Conservation (phyloP, 306 rosid species). For the Gastrolobium bilobum region DNA sequence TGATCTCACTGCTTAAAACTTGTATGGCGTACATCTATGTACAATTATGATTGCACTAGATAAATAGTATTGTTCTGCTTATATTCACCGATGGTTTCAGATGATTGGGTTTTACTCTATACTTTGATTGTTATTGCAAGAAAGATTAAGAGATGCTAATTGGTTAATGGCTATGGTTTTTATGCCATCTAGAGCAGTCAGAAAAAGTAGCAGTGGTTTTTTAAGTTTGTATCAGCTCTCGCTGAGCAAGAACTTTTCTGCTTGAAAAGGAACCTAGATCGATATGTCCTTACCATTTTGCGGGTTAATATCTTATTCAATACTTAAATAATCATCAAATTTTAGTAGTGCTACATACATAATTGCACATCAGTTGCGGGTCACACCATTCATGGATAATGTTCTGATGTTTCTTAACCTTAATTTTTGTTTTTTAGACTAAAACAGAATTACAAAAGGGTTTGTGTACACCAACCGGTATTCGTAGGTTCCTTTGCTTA, state of each 20-base stretch:
- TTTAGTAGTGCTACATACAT: neutral
- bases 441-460: neutral
- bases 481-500: neutral
- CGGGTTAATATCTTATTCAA: neutral
- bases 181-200: neutral
- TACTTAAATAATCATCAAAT: neutral
- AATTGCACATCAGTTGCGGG: neutral
- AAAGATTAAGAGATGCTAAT: neutral
- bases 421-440: neutral
- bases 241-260: neutral
- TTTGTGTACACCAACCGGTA: neutral
- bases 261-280: neutral
- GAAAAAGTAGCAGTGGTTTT: constrained; percentile 4
- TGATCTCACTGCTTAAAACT: constrained; percentile 24
- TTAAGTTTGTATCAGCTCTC: neutral
- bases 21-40: neutral
- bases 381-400: neutral
- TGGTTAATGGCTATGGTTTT: neutral
- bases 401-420: neutral
- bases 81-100: neutral
- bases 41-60: neutral
- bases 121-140: neutral
- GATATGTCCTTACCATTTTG: neutral
- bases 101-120: neutral
- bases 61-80: neutral